A percentile compares a stretch with the other conserved stretches of the same genome.
These are phyloP conservation scores for Aschersonia sp. DNA, from an alignment of 2,329 filamentous ascomycete genomes.

Conservation along the genomic window DNA sequence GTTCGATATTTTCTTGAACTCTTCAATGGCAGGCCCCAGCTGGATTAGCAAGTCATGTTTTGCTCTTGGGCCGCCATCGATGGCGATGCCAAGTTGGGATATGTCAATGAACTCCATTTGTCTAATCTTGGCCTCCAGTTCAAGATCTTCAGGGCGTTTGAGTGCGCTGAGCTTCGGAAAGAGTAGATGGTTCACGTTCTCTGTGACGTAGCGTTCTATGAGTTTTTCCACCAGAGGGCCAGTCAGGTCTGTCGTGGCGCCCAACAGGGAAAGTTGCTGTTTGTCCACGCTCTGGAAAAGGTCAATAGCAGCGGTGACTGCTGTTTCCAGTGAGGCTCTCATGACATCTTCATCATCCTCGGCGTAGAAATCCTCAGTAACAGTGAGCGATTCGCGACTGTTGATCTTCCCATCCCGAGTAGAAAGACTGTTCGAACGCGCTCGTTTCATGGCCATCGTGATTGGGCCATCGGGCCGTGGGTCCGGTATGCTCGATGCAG, in stretches of 20 bases:
- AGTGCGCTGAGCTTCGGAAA: conserved; percentile 72
- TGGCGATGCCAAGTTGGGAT: conserved; percentile 79
- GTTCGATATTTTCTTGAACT: conserved; percentile 72
- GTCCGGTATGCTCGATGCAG: conserved; percentile 43
- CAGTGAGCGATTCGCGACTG: conserved; percentile 24
- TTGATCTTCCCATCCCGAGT: conserved; percentile 16
- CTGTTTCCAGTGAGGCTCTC: conserved; percentile 76
- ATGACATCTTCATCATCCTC: conserved; percentile 89
- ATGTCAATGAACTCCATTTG: conserved; percentile 93
- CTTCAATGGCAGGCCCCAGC: conserved; percentile 65
- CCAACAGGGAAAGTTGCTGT: conserved; percentile 80
- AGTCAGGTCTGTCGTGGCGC: conserved; percentile 84
- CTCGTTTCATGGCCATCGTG: conserved; percentile 36
- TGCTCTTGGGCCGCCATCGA: conserved; percentile 61
- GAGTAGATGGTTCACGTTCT: conserved; percentile 81
- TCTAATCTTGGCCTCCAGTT: conserved; percentile 77
- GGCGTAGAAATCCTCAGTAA: conserved; percentile 53
- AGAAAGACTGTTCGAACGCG: conserved; percentile 35
- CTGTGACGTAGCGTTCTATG: conserved; percentile 87
- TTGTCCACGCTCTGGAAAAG: conserved; percentile 93
- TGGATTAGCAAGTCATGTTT: conserved; percentile 72
- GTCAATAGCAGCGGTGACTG: conserved; percentile 86
- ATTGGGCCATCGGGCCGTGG: conserved; percentile 43
- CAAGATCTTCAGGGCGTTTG: conserved; percentile 67
- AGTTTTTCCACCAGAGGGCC: conserved; percentile 83